Evolutionary conservation across 2,329 filamentous ascomycete genomes (phyloP).

Genomic region (Colletotrichum eremochloae): DNA sequence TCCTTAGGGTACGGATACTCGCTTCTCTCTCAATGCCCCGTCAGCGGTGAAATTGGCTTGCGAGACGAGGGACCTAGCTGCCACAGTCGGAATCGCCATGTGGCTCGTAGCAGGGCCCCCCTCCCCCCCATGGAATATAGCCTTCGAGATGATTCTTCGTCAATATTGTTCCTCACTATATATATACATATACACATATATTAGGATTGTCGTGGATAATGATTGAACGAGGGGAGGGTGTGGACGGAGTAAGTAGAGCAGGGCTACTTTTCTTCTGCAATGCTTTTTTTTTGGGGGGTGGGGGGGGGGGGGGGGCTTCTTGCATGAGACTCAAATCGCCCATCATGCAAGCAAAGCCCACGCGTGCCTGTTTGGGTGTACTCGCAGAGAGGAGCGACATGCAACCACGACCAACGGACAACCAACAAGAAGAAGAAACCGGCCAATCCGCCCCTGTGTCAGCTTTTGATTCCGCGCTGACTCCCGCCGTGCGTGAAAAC

Average conservation of each 20-base stretch:
- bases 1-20: neutral
- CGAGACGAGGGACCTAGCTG: neutral
- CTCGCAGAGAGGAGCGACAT: neutral
- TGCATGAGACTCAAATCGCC: neutral
- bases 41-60: slow-evolving; percentile 18
- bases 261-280: neutral
- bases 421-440: slow-evolving; percentile 15
- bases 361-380: neutral
- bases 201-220: slow-evolving; percentile 2
- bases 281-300: too few species aligned
- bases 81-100: slow-evolving; percentile 33
- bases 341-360: slow-evolving; percentile 18
- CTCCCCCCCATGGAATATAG: slow-evolving; percentile 13
- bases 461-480: neutral
- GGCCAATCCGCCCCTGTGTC: neutral
- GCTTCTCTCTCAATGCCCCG: neutral
- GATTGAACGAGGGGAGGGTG: neutral
- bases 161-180: slow-evolving; percentile 2
- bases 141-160: slow-evolving; percentile 36
- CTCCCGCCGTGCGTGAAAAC: slow-evolving; percentile 10
- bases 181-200: too few species aligned
- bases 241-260: neutral
- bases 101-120: slow-evolving; percentile 24
- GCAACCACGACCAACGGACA: slow-evolving; percentile 16
- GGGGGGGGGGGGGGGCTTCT: neutral